Base-by-base conservation (phyloP, 208 protist species). In the Leishmania braziliensis region DNA sequence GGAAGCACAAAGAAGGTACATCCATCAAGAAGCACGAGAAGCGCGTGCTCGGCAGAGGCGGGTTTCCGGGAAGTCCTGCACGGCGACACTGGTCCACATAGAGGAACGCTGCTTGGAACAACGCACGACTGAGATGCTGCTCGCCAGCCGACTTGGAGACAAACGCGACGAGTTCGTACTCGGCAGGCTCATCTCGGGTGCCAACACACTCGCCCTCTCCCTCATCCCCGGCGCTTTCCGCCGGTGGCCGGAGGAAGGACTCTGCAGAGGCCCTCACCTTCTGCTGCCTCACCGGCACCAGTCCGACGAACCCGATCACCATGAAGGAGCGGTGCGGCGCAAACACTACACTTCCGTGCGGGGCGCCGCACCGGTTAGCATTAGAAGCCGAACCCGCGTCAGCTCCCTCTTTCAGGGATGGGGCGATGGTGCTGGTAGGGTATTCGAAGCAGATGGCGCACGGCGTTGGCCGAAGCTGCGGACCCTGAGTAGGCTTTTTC, bases 381-480 rank as follows among this genome's bases (percentile, higher is more conserved):
- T n/a, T 56, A 10, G 60, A 36, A 39, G 60, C 5, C 39, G 82
- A 43, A 5, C 78, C 46, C 18, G 72, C 51, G 20, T 68, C 63
- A 0, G 58, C 36, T 12, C 80, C 80, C 73, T 84, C 86, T 48
- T 53, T 58, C 76, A 77, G 78, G 48, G 82, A 81, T 10, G 81
- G 76, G 4, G 84, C 63, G 4, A 88, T 43, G 46, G 81, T 73
- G 29, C 18, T 56, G 46, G 83, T 85, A 50, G 84, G 79, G 71
- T 91, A 86, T 56, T 80, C 77, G 63, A 91, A 89, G 39, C 81
- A 83, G 20, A 91, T 86, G 43, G 85, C 88, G 75, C 88, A 91
- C 46, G 86, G 71, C 23, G 84, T 84, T 26, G 88, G 88, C 33
- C 88, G 80, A 18, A 89, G 66, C 26, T 63, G 46, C 60, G 39